Evolutionary conservation across 306 rosid species (phyloP).

Genomic region (Trifolium fragiferum): DNA sequence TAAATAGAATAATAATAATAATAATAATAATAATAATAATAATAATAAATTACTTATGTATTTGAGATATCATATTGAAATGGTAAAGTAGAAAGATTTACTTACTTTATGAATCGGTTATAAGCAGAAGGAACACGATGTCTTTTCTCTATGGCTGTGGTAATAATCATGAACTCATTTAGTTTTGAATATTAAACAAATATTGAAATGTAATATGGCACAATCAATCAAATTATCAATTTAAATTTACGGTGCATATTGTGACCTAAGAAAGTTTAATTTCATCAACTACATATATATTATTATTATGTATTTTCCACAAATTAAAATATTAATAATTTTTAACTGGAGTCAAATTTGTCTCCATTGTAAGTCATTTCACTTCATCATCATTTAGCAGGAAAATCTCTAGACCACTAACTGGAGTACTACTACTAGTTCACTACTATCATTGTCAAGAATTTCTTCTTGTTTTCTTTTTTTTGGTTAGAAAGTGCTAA

Average conservation of each 20-base stretch:
- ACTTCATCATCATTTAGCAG: neutral
- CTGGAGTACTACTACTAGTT: constrained; percentile 26
- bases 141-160: constrained; percentile 94
- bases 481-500: too few relatives aligned
- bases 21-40: neutral
- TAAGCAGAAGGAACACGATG: constrained; percentile 99
- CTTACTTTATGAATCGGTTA: constrained; percentile 95
- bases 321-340: too few relatives aligned
- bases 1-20: neutral
- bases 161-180: constrained; percentile 24
- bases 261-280: neutral
- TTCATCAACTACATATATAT: neutral
- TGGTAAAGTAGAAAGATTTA: neutral
- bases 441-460: neutral
- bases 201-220: neutral
- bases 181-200: constrained; percentile 15
- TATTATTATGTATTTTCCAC: neutral
- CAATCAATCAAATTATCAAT: neutral
- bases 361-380: constrained; percentile 32
- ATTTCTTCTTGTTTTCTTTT: neutral
- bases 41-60: too few relatives aligned
- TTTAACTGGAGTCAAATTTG: constrained; percentile 4
- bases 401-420: constrained; percentile 19
- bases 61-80: neutral
- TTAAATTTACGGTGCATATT: neutral